A percentile compares a stretch with the other conserved stretches of the same genome.
Conservation (phyloP, 352 stramenopile genomes). For the Phytophthora quininea region DNA sequence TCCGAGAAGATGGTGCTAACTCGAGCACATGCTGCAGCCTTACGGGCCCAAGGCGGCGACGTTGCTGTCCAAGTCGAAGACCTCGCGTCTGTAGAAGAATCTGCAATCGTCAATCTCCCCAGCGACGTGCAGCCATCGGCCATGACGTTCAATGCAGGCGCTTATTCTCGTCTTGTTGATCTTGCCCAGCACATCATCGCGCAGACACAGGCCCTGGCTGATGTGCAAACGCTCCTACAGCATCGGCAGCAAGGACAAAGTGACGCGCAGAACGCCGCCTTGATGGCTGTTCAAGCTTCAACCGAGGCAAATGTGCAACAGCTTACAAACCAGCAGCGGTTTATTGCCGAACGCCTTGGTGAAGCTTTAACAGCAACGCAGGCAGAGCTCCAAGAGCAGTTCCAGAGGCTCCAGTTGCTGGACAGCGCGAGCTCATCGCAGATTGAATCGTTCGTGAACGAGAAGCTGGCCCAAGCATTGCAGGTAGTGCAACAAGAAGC, state of each 20-base stretch:
- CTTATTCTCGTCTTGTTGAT: background rate
- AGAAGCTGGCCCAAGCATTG: background rate
- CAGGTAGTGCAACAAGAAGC: background rate
- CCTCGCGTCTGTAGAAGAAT: background rate
- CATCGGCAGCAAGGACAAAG: background rate
- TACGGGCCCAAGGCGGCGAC: background rate
- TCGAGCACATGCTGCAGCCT: background rate
- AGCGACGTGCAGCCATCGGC: background rate
- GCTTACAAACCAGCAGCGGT: background rate
- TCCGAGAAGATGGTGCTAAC: background rate
- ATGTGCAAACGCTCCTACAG: background rate
- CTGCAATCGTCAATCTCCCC: background rate
- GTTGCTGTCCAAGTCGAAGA: background rate
- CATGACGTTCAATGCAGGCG: background rate
- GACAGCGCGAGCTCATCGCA: background rate
- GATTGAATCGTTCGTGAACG: background rate
- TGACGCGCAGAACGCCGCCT: background rate
- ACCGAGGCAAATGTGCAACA: background rate
- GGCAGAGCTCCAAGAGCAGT: background rate
- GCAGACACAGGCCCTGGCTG: background rate
- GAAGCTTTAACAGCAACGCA: background rate
- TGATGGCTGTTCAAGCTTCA: slow-evolving; percentile 1
- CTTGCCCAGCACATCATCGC: background rate
- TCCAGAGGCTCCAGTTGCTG: background rate
- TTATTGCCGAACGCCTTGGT: background rate